Percentiles rank a stretch among this genome's conserved stretches.
phyloP scores from a whole-genome alignment of 345 rosid species.

The Linum usitatissimum region DNA sequence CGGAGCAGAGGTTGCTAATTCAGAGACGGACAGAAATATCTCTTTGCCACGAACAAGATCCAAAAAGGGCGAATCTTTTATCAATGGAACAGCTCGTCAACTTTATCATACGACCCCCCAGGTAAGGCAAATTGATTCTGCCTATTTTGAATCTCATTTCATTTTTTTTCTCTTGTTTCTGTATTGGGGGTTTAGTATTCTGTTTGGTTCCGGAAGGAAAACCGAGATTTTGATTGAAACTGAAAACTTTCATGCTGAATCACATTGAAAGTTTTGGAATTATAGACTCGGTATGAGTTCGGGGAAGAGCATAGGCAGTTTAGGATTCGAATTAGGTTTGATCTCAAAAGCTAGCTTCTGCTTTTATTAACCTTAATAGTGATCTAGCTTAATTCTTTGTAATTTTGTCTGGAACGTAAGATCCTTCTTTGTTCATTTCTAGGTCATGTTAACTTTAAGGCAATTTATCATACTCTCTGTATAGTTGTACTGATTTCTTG shows the following conservation, averaged over 20 bases:
- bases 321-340: constrained; percentile 2
- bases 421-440: constrained; percentile 7
- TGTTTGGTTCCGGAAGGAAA: background rate
- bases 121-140: constrained; percentile 28
- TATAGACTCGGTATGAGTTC: background rate
- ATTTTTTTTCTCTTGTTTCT: background rate
- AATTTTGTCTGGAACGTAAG: constrained; percentile 4
- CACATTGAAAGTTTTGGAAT: background rate
- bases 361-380: background rate
- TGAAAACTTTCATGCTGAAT: background rate
- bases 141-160: background rate
- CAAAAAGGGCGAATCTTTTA: background rate
- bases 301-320: background rate
- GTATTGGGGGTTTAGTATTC: background rate
- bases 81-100: constrained; percentile 82
- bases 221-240: background rate
- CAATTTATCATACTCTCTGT: background rate
- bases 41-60: background rate
- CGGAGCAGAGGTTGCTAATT: too few relatives aligned
- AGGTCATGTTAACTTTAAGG: background rate
- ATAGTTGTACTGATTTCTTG: background rate
- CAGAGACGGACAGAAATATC: too few relatives aligned
- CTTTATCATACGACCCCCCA: constrained; percentile 95
- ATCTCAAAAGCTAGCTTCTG: background rate
- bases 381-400: background rate